Evolutionary conservation across 2,329 filamentous ascomycete genomes (phyloP).

Genomic region (Fusarium solani-melongenae): DNA sequence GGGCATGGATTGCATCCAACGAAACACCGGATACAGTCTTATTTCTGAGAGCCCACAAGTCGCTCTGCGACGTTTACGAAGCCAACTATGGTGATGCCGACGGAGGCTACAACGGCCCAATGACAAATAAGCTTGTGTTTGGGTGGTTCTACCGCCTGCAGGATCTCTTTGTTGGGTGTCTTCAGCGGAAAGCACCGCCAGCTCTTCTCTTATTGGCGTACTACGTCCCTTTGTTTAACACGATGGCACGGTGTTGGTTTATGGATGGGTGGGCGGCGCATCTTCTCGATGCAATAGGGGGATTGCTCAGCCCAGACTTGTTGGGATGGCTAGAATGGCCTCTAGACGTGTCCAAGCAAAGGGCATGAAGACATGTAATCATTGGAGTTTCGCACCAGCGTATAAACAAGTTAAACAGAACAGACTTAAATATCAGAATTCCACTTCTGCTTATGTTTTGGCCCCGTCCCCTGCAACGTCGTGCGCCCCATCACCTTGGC

Average conservation of each 20-base stretch:
- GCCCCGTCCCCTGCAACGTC: not conserved
- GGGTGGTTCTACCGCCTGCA: constrained; percentile 46
- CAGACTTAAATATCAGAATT: not conserved
- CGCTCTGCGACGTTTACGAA: constrained; percentile 41
- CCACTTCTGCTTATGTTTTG: not conserved
- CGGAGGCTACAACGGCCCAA: constrained; percentile 28
- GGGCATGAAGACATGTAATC: constrained; percentile 14
- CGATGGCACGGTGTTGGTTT: constrained; percentile 36
- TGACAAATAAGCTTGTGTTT: constrained; percentile 36
- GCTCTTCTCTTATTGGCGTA: constrained; percentile 43
- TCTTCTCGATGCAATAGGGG: constrained; percentile 38
- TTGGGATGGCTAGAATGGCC: constrained; percentile 42
- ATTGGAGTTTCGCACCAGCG: not conserved
- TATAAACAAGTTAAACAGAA: not conserved
- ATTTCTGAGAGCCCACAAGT: constrained; percentile 36
- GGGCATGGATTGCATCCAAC: constrained; percentile 38
- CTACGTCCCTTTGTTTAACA: constrained; percentile 38
- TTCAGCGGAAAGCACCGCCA: constrained; percentile 42
- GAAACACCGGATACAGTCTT: constrained; percentile 40
- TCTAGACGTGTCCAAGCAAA: constrained; percentile 25
- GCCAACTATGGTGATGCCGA: constrained; percentile 38
- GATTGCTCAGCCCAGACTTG: constrained; percentile 29
- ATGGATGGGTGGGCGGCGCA: constrained; percentile 40
- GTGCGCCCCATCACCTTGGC: too few relatives aligned
- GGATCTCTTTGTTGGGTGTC: constrained; percentile 41